phyloP scores from a whole-genome alignment of 768 basidiomycete genomes.

The Serendipita vermifera region DNA sequence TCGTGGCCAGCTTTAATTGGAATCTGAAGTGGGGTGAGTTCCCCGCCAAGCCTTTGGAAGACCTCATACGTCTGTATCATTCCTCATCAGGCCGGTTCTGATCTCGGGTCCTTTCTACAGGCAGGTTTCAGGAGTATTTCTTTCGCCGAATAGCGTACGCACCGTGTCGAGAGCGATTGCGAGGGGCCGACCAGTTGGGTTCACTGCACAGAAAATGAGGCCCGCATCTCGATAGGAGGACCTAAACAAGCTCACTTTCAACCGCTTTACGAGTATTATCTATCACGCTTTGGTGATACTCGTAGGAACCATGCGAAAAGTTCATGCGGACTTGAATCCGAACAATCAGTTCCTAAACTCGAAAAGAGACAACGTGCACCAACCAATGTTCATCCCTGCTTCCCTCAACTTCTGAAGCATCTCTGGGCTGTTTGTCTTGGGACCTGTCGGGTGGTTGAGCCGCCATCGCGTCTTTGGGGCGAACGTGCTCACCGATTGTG shows the following conservation, averaged over 20 bases:
- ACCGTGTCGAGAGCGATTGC: slow-evolving; percentile 98
- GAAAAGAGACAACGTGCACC: slow-evolving; percentile 25
- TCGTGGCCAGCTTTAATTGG: slow-evolving; percentile 85
- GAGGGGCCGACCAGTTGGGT: slow-evolving; percentile 73
- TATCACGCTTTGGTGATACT: slow-evolving; percentile 97
- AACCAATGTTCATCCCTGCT: slow-evolving; percentile 96
- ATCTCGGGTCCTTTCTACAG: slow-evolving; percentile 97
- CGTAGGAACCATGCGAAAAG: slow-evolving; percentile 98
- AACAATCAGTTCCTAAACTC: neutral
- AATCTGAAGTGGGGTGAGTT: slow-evolving; percentile 33
- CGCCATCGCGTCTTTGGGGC: slow-evolving; percentile 15
- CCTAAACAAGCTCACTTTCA: slow-evolving; percentile 38
- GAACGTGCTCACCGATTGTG: slow-evolving; percentile 61
- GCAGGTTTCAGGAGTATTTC: slow-evolving; percentile 9
- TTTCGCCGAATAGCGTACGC: slow-evolving; percentile 22
- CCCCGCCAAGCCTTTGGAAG: neutral
- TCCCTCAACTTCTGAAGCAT: slow-evolving; percentile 71
- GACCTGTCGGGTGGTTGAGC: slow-evolving; percentile 38
- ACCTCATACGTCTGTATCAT: slow-evolving; percentile 65
- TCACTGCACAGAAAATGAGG: slow-evolving; percentile 29
- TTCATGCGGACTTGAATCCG: slow-evolving; percentile 99
- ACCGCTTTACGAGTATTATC: slow-evolving; percentile 90
- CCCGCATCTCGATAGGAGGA: slow-evolving; percentile 8
- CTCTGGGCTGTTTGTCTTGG: slow-evolving; percentile 87
- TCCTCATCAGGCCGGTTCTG: slow-evolving; percentile 85